Evolutionary conservation across 257 asterid genomes (phyloP), one percentile per base, ranked within the genome.

Genomic region (Penstemon newberryi): DNA sequence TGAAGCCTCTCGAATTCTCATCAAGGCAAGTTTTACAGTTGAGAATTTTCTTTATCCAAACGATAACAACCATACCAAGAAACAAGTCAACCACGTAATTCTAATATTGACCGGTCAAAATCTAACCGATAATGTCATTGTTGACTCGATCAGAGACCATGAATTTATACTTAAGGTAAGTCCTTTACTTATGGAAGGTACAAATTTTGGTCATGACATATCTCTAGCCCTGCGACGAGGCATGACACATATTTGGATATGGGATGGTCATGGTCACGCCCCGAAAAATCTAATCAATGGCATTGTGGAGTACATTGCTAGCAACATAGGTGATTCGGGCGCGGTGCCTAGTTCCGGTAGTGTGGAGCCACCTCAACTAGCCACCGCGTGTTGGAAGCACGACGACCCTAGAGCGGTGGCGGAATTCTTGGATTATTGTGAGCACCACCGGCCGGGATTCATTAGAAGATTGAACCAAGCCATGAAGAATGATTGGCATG

Each of bases 401-500:
- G 54, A 45, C 70, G 76, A 80, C 7, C 0, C 66, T 2, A 51
- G 53, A 18, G 47, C 7, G 68, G 85, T 85, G 83, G 88, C 81
- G 39, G 73, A 70, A 46, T 77, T 80, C 55, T 76, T 88, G 81
- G 70, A 51, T 8, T 63, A 72, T 53, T 66, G 76, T 8, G 97
- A 88, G 77, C 25, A 70, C 37, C 65, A 71, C 13, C 80, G 55
- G 8, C 72, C 85, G 0, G 97, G 95, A 45, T 91, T 84, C 70
- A 36, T 89, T 56, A n/a, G 86, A 12, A 81, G 84, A 60, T 74
- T 88, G 87, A 91, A 91, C 60, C 84, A 63, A 25, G 85, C 65
- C 5, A 72, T 89, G 90, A 82, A 62, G 77, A 75, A 78, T 55
- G 81, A 75, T 7, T 88, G 92, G 93, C 70, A 69, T 46, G 91